Conservation (phyloP, 805 yeast genomes). For the Saturnispora sanitii region DNA sequence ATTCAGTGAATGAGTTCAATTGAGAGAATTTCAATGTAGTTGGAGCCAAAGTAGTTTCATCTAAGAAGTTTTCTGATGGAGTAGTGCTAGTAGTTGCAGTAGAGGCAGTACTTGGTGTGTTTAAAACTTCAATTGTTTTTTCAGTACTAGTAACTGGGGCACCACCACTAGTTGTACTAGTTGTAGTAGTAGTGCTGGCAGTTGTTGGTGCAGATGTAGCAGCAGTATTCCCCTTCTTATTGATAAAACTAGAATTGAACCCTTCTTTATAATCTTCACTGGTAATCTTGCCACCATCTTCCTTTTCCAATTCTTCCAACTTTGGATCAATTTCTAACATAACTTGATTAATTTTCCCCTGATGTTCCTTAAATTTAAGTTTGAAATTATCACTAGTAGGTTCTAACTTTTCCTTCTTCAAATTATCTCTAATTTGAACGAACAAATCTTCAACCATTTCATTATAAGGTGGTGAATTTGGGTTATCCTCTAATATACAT, state of each 20-base stretch:
- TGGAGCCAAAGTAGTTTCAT: conserved; percentile 45
- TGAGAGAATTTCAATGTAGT: conserved; percentile 59
- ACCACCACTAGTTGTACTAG: not conserved
- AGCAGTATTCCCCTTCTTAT: conserved; percentile 30
- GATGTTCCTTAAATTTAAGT: conserved; percentile 46
- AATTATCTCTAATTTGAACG: conserved; percentile 60
- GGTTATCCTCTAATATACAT: conserved; percentile 29
- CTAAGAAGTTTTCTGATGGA: conserved; percentile 25
- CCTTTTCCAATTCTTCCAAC: conserved; percentile 55
- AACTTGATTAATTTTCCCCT: conserved; percentile 59
- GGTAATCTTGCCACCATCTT: conserved; percentile 66
- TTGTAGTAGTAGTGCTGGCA: not conserved
- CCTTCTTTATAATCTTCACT: conserved; percentile 91
- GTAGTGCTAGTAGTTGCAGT: conserved; percentile 26
- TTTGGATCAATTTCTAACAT: conserved; percentile 55
- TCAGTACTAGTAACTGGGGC: conserved; percentile 19
- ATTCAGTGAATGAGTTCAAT: conserved; percentile 37
- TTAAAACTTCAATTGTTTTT: conserved; percentile 5
- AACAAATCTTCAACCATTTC: conserved; percentile 91
- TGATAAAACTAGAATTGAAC: conserved; percentile 75
- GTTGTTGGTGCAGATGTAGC: too few relatives aligned
- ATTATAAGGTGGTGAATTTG: conserved; percentile 54
- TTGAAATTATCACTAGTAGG: conserved; percentile 29
- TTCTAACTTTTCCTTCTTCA: conserved; percentile 38
- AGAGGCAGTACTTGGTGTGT: not conserved